phyloP scores from a whole-genome alignment of 108 stramenopile species.

The Conticribra weissflogii region DNA sequence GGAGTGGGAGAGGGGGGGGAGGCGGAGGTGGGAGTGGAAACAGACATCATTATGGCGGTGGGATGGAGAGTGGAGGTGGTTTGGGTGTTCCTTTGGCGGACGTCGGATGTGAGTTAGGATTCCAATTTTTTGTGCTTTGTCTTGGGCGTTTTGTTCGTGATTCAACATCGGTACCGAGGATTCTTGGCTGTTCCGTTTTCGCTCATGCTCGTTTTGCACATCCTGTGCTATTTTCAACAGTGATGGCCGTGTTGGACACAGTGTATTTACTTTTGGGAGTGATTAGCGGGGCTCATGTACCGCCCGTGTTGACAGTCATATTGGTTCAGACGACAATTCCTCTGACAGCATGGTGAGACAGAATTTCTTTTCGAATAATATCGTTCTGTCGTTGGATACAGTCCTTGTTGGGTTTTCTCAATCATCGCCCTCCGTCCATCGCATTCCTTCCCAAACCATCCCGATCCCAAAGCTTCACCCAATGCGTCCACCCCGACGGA shows the following conservation, averaged over 20 bases:
- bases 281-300: slow-evolving; percentile 76
- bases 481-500: slow-evolving; percentile 75
- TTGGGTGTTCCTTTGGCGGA: slow-evolving; percentile 74
- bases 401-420: too few relatives aligned
- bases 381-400: background rate
- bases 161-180: too few relatives aligned
- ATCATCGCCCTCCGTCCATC: too few relatives aligned
- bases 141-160: too few relatives aligned
- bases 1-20: background rate
- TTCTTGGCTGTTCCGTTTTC: too few relatives aligned
- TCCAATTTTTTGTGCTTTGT: too few relatives aligned
- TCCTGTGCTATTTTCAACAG: too few relatives aligned
- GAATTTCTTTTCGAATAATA: background rate
- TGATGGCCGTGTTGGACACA: slow-evolving; percentile 87
- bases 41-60: background rate
- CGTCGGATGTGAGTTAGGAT: slow-evolving; percentile 62
- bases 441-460: background rate
- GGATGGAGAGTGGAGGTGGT: slow-evolving; percentile 18
- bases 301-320: slow-evolving; percentile 85
- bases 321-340: slow-evolving; percentile 81
- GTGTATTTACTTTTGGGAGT: slow-evolving; percentile 74
- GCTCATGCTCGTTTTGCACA: too few relatives aligned
- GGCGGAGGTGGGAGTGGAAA: slow-evolving; percentile 5
- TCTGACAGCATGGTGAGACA: slow-evolving; percentile 63
- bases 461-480: slow-evolving; percentile 45